A percentile compares a stretch with the other conserved stretches of the same genome.
Evolutionary conservation across 495 filamentous ascomycete species (phyloP).

Genomic region (Glutinoglossum americanum): DNA sequence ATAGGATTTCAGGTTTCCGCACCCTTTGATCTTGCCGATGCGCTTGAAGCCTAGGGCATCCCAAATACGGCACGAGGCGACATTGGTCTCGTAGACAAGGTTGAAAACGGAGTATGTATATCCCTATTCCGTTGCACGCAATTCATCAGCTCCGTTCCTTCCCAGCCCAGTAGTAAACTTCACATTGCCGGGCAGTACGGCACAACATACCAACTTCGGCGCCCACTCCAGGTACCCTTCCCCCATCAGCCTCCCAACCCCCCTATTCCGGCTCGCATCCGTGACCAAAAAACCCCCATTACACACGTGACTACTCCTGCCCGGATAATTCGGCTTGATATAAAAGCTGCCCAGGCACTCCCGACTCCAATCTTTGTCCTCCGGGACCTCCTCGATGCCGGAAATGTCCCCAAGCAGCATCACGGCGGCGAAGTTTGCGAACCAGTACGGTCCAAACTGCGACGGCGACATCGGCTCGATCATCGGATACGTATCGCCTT

Average conservation of each 20-base stretch:
- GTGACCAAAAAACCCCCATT: constrained; percentile 92
- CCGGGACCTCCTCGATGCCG: constrained; percentile 32
- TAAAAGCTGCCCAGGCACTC: constrained; percentile 88
- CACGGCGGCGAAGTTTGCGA: constrained; percentile 80
- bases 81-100: constrained; percentile 92
- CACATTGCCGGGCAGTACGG: neutral
- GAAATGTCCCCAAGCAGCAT: constrained; percentile 77
- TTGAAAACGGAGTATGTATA: constrained; percentile 97
- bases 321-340: constrained; percentile 94
- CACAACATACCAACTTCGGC: constrained; percentile 52
- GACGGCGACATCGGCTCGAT: constrained; percentile 51
- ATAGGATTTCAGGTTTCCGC: constrained; percentile 63
- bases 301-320: constrained; percentile 86
- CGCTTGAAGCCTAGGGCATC: constrained; percentile 96
- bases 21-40: constrained; percentile 76
- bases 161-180: no score
- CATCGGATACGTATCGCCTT: constrained; percentile 93
- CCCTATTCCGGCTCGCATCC: constrained; percentile 68
- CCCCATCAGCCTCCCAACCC: constrained; percentile 82
- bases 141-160: neutral
- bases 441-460: constrained; percentile 79
- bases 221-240: constrained; percentile 91
- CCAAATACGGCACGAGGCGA: constrained; percentile 89
- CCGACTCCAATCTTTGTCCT: constrained; percentile 55
- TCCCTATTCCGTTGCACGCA: constrained; percentile 26